A percentile compares a stretch with the other conserved stretches of the same genome.
Conservation (phyloP, 768 basidiomycete genomes). For the Paxillus involutus region DNA sequence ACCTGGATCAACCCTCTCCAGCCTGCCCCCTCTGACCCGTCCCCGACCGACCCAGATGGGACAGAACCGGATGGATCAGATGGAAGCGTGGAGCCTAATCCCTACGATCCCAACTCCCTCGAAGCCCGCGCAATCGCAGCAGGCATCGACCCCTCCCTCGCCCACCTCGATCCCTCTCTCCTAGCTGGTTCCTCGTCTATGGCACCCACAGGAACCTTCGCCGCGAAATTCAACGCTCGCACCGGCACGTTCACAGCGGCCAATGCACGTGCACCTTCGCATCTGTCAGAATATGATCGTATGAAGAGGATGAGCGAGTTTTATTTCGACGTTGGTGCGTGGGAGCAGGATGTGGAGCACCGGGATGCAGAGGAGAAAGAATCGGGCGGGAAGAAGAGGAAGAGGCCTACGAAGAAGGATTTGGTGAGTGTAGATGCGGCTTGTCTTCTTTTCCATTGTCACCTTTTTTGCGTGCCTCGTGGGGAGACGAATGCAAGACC, state of each 20-base stretch:
- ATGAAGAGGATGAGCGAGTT: conserved; percentile 81
- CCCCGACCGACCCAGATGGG: conserved; percentile 15
- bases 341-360: conserved; percentile 70
- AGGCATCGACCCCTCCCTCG: conserved; percentile 83
- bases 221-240: conserved; percentile 80
- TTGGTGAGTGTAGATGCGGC: conserved; percentile 50
- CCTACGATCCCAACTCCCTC: conserved; percentile 41
- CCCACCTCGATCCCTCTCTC: conserved; percentile 77
- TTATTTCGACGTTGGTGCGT: conserved; percentile 81
- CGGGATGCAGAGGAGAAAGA: conserved; percentile 45
- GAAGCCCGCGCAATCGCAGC: conserved; percentile 73
- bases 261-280: conserved; percentile 70
- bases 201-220: conserved; percentile 42
- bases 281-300: conserved; percentile 79
- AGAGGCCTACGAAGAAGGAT: conserved; percentile 80
- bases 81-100: conserved; percentile 14
- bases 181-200: conserved; percentile 30
- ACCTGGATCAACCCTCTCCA: conserved; percentile 82
- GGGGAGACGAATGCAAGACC: conserved; percentile 21
- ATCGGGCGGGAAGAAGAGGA: conserved; percentile 69
- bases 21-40: conserved; percentile 27
- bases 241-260: conserved; percentile 74
- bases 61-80: conserved; percentile 22
- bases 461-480: conserved; percentile 18
- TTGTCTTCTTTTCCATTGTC: conserved; percentile 11